phyloP scores from a whole-genome alignment of 768 basidiomycete genomes.

The Termitomyces sp. region DNA sequence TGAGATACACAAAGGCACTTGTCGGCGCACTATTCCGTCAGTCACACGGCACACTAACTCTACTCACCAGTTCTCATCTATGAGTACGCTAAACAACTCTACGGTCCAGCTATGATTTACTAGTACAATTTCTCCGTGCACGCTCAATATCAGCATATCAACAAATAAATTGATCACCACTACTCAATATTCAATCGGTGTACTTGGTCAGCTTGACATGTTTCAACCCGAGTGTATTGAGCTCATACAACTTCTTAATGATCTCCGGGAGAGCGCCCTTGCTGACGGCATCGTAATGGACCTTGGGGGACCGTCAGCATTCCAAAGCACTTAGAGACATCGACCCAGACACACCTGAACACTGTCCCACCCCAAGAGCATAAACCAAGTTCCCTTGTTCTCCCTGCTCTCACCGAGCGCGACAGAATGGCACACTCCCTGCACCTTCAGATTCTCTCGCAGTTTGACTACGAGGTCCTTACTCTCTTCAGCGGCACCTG shows the following conservation, averaged over 20 bases:
- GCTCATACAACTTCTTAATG: neutral
- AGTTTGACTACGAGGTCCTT: neutral
- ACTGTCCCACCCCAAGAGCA: constrained; percentile 11
- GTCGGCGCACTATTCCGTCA: too few relatives aligned
- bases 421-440: neutral
- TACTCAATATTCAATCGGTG: neutral
- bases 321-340: neutral
- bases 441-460: neutral
- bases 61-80: too few relatives aligned
- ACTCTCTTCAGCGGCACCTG: neutral
- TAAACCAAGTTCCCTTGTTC: constrained; percentile 3
- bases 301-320: neutral
- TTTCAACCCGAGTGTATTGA: neutral
- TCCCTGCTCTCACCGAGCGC: constrained; percentile 8
- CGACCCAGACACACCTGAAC: constrained; percentile 2
- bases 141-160: too few relatives aligned
- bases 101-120: too few relatives aligned
- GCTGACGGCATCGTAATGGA: constrained; percentile 5
- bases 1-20: too few relatives aligned
- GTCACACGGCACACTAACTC: too few relatives aligned
- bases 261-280: neutral
- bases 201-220: constrained; percentile 8
- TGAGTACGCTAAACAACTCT: too few relatives aligned
- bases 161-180: too few relatives aligned
- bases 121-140: too few relatives aligned